phyloP scores from a whole-genome alignment of 2,329 filamentous ascomycete genomes.

The Botrytis tulipae region DNA sequence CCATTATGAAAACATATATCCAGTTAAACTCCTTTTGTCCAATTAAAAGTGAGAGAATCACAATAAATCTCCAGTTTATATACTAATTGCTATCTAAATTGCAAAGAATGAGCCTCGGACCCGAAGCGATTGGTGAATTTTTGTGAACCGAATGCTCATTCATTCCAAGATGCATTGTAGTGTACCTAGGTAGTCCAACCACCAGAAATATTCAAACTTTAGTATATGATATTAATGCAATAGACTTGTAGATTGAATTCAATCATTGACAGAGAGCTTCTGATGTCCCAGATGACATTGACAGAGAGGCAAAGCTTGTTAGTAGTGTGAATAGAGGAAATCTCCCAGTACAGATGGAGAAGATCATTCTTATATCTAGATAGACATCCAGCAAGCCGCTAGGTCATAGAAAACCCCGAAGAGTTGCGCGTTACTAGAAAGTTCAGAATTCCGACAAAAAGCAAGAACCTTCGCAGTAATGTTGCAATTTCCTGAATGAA shows the following conservation, averaged over 20 bases:
- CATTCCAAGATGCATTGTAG: neutral
- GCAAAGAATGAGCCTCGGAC: neutral
- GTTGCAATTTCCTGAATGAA: too few relatives aligned
- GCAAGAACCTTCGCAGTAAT: too few relatives aligned
- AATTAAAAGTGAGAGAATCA: neutral
- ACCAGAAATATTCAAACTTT: neutral
- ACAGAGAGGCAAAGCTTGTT: too few relatives aligned
- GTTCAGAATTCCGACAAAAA: too few relatives aligned
- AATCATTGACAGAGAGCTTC: neutral
- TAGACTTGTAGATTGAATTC: neutral
- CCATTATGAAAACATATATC: neutral
- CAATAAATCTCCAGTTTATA: neutral
- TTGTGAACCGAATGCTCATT: neutral
- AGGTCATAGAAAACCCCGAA: too few relatives aligned
- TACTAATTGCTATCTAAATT: neutral
- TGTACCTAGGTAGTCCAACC: neutral
- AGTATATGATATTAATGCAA: neutral
- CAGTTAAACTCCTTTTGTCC: neutral
- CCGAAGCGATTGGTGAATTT: neutral
- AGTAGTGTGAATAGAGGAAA: too few relatives aligned
- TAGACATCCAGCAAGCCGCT: too few relatives aligned
- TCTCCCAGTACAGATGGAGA: too few relatives aligned
- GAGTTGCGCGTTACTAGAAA: too few relatives aligned
- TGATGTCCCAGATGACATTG: too few relatives aligned
- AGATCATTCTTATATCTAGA: too few relatives aligned